Evolutionary conservation across 768 basidiomycete genomes (phyloP).

Genomic region (Trametes elegans): DNA sequence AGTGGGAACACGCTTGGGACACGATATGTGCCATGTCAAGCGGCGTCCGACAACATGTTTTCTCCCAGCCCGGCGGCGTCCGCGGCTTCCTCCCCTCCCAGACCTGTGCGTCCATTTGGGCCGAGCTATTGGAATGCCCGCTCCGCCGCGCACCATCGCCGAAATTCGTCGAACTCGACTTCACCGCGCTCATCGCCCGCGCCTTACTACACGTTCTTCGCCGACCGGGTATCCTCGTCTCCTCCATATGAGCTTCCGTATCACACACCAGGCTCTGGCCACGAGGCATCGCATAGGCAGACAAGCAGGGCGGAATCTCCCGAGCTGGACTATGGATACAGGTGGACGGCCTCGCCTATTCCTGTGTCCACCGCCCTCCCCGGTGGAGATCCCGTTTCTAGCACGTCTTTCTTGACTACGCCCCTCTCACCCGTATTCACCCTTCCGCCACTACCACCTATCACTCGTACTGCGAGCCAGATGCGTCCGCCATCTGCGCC

Average conservation of each 20-base stretch:
- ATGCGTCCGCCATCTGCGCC: constrained; percentile 15
- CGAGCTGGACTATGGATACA: constrained; percentile 17
- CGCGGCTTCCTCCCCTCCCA: constrained; percentile 29
- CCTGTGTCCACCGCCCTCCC: constrained; percentile 8
- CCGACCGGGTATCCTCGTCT: constrained; percentile 33
- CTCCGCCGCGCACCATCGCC: constrained; percentile 4
- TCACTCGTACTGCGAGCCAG: constrained; percentile 4
- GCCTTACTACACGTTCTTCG: constrained; percentile 40
- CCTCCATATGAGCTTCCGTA: constrained; percentile 37
- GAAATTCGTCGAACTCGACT: constrained; percentile 12
- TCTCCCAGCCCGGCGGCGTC: constrained; percentile 35
- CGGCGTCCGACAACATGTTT: constrained; percentile 52
- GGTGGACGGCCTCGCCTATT: constrained; percentile 20
- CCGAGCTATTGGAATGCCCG: constrained; percentile 29
- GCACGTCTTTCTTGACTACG: background rate
- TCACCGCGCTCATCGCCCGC: constrained; percentile 1
- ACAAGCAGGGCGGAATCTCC: constrained; percentile 11
- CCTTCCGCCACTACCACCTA: constrained; percentile 9
- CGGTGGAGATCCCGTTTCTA: background rate
- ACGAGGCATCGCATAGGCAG: constrained; percentile 2
- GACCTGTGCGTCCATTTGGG: constrained; percentile 24
- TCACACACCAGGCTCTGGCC: constrained; percentile 22
- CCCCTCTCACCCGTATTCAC: constrained; percentile 16
- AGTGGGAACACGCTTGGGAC: constrained; percentile 68
- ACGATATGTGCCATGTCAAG: constrained; percentile 58